Evolutionary conservation across 177 flowering plant genomes (phyloP).

Genomic region (Tripterygium wilfordii): DNA sequence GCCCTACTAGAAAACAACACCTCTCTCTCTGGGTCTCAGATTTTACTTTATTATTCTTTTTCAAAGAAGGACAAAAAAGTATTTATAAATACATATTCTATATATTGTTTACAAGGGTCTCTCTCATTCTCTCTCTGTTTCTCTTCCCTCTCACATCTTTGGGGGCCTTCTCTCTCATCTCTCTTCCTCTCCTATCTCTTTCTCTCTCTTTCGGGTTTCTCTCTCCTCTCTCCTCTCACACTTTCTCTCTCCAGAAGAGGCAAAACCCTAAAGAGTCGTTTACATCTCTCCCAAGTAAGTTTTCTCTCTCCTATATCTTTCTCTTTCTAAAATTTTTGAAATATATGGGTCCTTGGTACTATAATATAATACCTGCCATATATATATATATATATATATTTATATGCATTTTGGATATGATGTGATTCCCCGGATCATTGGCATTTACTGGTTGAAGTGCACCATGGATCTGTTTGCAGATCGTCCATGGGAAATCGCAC

Average conservation of each 20-base stretch:
- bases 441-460: no score
- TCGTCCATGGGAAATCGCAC: no score
- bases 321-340: slow-evolving; percentile 21
- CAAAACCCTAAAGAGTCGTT: slow-evolving; percentile 47
- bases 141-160: slow-evolving; percentile 5
- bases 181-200: slow-evolving; percentile 4
- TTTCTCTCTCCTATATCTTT: slow-evolving; percentile 44
- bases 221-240: slow-evolving; percentile 18
- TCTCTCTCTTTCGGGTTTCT: slow-evolving; percentile 9
- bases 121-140: slow-evolving; percentile 7
- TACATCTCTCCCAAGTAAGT: slow-evolving; percentile 49
- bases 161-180: slow-evolving; percentile 9
- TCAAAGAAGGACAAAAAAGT: background rate
- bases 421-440: no score
- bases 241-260: slow-evolving; percentile 19
- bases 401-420: background rate
- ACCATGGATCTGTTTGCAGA: no score
- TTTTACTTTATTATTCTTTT: background rate
- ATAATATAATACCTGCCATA: slow-evolving; percentile 8
- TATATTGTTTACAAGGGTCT: no score
- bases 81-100: background rate
- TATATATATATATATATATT: background rate
- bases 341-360: slow-evolving; percentile 29
- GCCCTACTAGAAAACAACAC: no score
- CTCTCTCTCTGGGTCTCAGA: no score